Conservation (phyloP, 2,329 filamentous ascomycete genomes). For the Neurospora sp. region DNA sequence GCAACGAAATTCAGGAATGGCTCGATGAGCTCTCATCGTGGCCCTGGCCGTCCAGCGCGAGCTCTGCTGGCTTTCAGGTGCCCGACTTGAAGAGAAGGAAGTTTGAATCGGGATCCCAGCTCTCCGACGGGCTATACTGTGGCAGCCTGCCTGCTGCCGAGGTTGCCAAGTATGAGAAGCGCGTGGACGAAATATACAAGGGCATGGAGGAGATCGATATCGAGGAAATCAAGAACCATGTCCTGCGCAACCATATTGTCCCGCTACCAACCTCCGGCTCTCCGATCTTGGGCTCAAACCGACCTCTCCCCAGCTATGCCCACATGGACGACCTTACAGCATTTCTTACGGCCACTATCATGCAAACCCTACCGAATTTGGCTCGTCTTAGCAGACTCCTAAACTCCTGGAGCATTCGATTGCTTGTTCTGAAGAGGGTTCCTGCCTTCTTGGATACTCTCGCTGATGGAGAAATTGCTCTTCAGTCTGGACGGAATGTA, state of each 20-base stretch:
- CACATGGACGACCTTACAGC: conserved; percentile 84
- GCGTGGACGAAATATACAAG: conserved; percentile 63
- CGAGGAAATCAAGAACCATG: conserved; percentile 82
- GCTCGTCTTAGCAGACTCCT: conserved; percentile 66
- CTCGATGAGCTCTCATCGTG: conserved; percentile 57
- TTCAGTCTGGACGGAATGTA: conserved; percentile 57
- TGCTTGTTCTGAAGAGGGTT: conserved; percentile 65
- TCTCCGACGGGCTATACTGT: conserved; percentile 40
- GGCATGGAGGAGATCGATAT: conserved; percentile 63
- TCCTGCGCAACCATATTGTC: conserved; percentile 70
- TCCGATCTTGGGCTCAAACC: conserved; percentile 36
- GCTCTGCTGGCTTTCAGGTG: conserved; percentile 45
- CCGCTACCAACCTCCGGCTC: conserved; percentile 44
- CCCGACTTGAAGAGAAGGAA: conserved; percentile 33
- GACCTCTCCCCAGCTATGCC: conserved; percentile 43
- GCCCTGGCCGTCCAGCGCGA: conserved; percentile 43
- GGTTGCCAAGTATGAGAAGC: conserved; percentile 58
- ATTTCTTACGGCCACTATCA: conserved; percentile 78
- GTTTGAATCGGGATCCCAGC: background rate
- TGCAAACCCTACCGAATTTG: conserved; percentile 79
- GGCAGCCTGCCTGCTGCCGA: conserved; percentile 60
- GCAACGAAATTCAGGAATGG: conserved; percentile 65
- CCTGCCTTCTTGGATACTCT: conserved; percentile 60
- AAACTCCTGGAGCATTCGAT: conserved; percentile 65
- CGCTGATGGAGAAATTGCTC: conserved; percentile 53